A percentile compares a stretch with the other conserved stretches of the same genome.
Evolutionary conservation across 1,284 basidiomycete genomes (phyloP).

Genomic region (Cerrena zonata): DNA sequence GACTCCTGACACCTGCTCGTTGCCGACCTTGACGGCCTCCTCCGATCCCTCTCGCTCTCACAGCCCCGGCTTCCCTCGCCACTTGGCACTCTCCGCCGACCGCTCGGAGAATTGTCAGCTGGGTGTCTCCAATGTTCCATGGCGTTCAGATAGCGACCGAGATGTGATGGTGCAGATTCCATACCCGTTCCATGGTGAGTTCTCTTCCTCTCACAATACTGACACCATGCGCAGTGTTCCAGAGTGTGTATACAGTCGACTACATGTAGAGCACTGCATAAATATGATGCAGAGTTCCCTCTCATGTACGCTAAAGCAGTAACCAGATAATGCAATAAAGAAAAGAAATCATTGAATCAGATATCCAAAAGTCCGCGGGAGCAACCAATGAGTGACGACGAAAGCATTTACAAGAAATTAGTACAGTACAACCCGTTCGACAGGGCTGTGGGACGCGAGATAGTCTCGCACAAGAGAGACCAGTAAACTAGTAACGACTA

Average conservation of each 20-base stretch:
- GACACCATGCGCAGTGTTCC: no score
- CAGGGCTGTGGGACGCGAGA: background rate
- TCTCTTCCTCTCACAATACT: no score
- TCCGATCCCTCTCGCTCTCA: background rate
- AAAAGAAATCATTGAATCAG: background rate
- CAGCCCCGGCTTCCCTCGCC: no score
- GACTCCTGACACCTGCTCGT: background rate
- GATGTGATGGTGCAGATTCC: no score
- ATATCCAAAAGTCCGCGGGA: background rate
- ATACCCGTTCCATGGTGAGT: no score
- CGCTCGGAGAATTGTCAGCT: no score
- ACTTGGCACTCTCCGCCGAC: no score
- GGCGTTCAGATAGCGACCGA: no score
- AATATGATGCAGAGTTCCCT: background rate
- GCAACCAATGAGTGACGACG: background rate
- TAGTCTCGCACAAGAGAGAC: background rate
- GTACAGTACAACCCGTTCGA: background rate
- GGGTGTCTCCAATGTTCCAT: no score
- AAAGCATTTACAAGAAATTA: background rate
- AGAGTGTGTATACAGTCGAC: background rate
- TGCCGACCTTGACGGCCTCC: background rate
- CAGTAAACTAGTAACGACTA: constrained; percentile 18
- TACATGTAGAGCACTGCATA: background rate
- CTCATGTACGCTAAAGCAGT: background rate
- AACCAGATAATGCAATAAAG: background rate